Conservation (phyloP, 2,329 filamentous ascomycete genomes). For the Teratosphaeria nubilosa region DNA sequence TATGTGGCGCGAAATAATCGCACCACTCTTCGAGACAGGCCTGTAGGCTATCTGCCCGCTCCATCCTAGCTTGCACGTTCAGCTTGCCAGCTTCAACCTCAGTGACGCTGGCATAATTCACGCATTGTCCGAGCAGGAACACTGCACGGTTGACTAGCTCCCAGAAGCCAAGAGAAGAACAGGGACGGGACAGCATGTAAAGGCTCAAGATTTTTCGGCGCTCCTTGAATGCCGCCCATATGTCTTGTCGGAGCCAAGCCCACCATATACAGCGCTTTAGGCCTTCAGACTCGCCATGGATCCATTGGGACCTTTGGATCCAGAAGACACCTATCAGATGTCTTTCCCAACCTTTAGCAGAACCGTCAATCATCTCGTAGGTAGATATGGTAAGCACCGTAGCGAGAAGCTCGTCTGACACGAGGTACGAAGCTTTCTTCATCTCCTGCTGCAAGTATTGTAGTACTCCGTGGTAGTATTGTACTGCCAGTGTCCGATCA, state of each 20-base stretch:
- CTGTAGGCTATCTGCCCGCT: conserved; percentile 34
- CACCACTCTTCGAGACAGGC: conserved; percentile 41
- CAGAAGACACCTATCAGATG: conserved; percentile 54
- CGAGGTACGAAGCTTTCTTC: conserved; percentile 44
- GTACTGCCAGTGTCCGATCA: conserved; percentile 22
- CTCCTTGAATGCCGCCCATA: conserved; percentile 52
- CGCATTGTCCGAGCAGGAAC: conserved; percentile 44
- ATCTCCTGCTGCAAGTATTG: conserved; percentile 50
- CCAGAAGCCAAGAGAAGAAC: conserved; percentile 37
- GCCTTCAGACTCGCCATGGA: conserved; percentile 46
- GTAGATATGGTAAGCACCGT: conserved; percentile 51
- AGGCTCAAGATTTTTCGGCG: conserved; percentile 45
- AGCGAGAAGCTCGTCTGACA: conserved; percentile 46
- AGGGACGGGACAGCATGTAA: conserved; percentile 42
- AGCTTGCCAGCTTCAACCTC: conserved; percentile 32
- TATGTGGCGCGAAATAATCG: conserved; percentile 29
- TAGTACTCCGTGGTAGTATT: conserved; percentile 52
- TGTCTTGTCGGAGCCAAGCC: conserved; percentile 53
- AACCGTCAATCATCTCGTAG: conserved; percentile 54
- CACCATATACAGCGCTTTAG: conserved; percentile 50
- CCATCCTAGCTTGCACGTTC: conserved; percentile 30
- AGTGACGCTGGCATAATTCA: conserved; percentile 46
- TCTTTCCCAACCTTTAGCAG: conserved; percentile 45
- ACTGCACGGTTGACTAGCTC: conserved; percentile 44
- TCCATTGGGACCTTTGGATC: conserved; percentile 49